Base-by-base conservation (phyloP, 2,329 filamentous ascomycete species). In the Penicillium paneum region DNA sequence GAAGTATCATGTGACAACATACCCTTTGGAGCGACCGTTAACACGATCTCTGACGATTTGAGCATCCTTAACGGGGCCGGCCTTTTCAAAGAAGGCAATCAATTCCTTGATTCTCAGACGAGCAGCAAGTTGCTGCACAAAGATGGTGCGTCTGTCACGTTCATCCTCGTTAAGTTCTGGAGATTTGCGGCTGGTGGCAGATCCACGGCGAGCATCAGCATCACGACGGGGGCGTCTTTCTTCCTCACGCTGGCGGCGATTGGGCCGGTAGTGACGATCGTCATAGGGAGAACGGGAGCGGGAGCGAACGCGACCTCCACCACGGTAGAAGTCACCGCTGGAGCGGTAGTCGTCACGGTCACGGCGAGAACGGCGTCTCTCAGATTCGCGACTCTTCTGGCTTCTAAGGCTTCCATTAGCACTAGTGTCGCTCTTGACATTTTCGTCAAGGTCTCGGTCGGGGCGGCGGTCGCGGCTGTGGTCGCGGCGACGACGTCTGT, bases 1-100 rank as follows among this genome's bases (percentile, higher is more conserved):
- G 11, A 66, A 8, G 44, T 44, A 28, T 46, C 15, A 40, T 15
- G 39, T 46, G 49, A 57, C 42, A 35, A 73, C 88, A 70, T 81
- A 96, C 93, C 94, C 94, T 81, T 99, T 99, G 59, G 92, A 97
- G 76, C 94, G 90, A 66, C 91, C 90, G 77, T 91, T 97, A 60
- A 99, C 92, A 59, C 94, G 85, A 68, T 99, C 94, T 76, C 97
- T 97, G 49, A 99, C 94, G 68, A 99, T 99, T 78, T 97, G 94
- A 47, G 94, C 94, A 74, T 97, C 94, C 67, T 94, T 95, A 52
- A 99, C 94, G 36, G 90, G 87, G 60, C 94, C 94, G 66, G 94
- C 89, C 76, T 93, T 92, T 73, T 96, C 91, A 70, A 99, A 99
- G 74, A 99, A 99, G 58, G 87, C 84, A 74, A 95, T 93, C 60